A percentile compares a stretch with the other conserved stretches of the same genome.
Conservation (phyloP, 2,329 filamentous ascomycete species). For the Graphilbum sp. region DNA sequence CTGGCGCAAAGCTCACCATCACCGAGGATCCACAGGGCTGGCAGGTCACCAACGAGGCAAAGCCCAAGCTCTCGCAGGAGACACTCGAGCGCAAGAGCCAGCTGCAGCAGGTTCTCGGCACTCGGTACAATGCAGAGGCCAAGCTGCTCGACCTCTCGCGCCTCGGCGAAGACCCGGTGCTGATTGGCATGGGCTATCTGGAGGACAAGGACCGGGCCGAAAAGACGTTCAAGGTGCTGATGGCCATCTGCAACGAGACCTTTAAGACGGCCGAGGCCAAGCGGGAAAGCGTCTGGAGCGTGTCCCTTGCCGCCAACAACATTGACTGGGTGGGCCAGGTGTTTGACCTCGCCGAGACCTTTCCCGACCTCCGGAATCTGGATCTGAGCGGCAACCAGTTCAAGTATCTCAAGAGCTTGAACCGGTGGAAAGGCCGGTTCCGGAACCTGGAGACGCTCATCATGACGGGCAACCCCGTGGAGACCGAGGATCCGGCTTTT, state of each 20-base stretch:
- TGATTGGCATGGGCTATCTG: slow-evolving; percentile 63
- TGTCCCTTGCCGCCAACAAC: slow-evolving; percentile 68
- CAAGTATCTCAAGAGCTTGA: slow-evolving; percentile 47
- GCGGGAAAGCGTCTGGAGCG: slow-evolving; percentile 61
- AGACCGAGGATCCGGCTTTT: slow-evolving; percentile 40
- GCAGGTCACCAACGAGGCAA: slow-evolving; percentile 15
- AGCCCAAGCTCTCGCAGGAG: slow-evolving; percentile 25
- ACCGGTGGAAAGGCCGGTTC: slow-evolving; percentile 67
- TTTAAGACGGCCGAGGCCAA: slow-evolving; percentile 61
- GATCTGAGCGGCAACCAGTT: slow-evolving; percentile 79
- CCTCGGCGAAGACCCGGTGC: slow-evolving; percentile 53
- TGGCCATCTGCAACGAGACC: slow-evolving; percentile 65
- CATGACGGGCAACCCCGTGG: slow-evolving; percentile 61
- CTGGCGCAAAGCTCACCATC: slow-evolving; percentile 43
- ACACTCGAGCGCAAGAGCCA: slow-evolving; percentile 49
- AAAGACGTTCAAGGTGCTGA: slow-evolving; percentile 85
- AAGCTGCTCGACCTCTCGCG: slow-evolving; percentile 76
- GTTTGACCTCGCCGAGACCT: slow-evolving; percentile 57
- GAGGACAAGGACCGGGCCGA: slow-evolving; percentile 51
- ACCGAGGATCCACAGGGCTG: slow-evolving; percentile 26
- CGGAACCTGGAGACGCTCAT: slow-evolving; percentile 66
- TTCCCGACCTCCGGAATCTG: slow-evolving; percentile 75
- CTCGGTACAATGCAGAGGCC: slow-evolving; percentile 52
- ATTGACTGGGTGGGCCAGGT: slow-evolving; percentile 58
- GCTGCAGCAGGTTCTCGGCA: slow-evolving; percentile 53